Evolutionary conservation across 352 stramenopile genomes (phyloP).

Genomic region (Globisporangium camurandrum): DNA sequence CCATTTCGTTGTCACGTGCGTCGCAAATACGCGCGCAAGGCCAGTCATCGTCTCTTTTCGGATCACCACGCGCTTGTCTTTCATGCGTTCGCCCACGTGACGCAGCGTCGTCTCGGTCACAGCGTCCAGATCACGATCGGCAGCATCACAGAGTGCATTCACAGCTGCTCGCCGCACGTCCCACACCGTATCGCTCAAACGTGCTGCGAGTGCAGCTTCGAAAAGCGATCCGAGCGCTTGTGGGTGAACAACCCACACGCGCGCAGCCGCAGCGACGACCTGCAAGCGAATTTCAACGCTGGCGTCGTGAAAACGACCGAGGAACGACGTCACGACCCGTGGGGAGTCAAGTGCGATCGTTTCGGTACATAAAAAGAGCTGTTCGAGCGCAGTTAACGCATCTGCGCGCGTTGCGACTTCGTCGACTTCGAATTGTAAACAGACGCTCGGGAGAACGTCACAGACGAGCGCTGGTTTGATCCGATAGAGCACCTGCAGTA

Average conservation of each 20-base stretch:
- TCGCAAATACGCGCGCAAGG: constrained; percentile 71
- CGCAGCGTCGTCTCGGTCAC: constrained; percentile 63
- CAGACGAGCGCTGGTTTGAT: constrained; percentile 65
- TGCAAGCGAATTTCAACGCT: constrained; percentile 84
- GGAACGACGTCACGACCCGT: constrained; percentile 68
- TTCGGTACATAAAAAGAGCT: no score
- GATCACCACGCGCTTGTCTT: constrained; percentile 76
- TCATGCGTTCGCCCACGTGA: constrained; percentile 80
- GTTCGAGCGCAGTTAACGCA: constrained; percentile 65
- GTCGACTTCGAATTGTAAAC: constrained; percentile 81
- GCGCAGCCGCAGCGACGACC: constrained; percentile 65
- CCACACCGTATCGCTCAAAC: constrained; percentile 75
- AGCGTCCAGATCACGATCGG: constrained; percentile 54
- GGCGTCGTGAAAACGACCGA: constrained; percentile 78
- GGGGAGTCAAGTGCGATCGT: no score
- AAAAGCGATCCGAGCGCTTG: constrained; percentile 47
- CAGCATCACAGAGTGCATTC: constrained; percentile 77
- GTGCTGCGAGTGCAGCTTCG: constrained; percentile 66
- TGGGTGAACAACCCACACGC: constrained; percentile 68
- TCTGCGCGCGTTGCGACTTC: constrained; percentile 75
- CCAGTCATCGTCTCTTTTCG: constrained; percentile 87
- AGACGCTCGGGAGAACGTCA: constrained; percentile 83
- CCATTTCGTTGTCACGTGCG: constrained; percentile 62
- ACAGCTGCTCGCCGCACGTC: constrained; percentile 73
- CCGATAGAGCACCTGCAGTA: constrained; percentile 83